Evolutionary conservation across 2,329 filamentous ascomycete genomes (phyloP).

Genomic region (Trichoderma aggressivum): DNA sequence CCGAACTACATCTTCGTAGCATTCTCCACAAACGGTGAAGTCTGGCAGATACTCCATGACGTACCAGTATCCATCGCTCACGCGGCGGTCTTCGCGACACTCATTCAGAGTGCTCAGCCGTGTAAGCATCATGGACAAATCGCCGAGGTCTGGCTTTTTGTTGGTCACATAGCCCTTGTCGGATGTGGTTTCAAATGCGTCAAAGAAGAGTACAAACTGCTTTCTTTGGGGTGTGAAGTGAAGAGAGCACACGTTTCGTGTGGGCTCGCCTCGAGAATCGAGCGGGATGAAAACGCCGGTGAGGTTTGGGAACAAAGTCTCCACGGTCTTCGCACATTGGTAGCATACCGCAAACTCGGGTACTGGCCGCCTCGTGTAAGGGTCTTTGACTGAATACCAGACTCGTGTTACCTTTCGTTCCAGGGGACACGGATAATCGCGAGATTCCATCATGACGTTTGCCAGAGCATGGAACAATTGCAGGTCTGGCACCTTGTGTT

Average conservation of each 20-base stretch:
- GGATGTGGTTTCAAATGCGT: conserved; percentile 55
- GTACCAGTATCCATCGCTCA: conserved; percentile 69
- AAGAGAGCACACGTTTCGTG: conserved; percentile 64
- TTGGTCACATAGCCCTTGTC: conserved; percentile 47
- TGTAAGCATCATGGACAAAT: conserved; percentile 62
- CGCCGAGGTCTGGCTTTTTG: conserved; percentile 52
- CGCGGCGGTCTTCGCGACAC: conserved; percentile 62
- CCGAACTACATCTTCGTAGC: conserved; percentile 75
- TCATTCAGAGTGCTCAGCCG: conserved; percentile 57
- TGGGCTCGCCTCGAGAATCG: conserved; percentile 44
- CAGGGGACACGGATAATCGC: conserved; percentile 55
- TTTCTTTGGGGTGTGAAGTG: conserved; percentile 53
- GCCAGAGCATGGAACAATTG: conserved; percentile 68
- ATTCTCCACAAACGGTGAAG: conserved; percentile 83
- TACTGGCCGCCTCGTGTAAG: conserved; percentile 59
- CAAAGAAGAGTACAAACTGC: conserved; percentile 58
- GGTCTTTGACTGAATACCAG: conserved; percentile 76
- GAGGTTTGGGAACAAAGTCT: conserved; percentile 70
- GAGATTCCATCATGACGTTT: conserved; percentile 50
- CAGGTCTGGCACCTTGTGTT: conserved; percentile 63
- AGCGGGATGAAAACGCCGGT: conserved; percentile 61
- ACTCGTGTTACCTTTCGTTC: conserved; percentile 52
- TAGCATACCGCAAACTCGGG: conserved; percentile 72
- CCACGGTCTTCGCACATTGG: conserved; percentile 68
- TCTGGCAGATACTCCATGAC: conserved; percentile 71